Percentiles rank a stretch among this genome's conserved stretches.
phyloP scores from a whole-genome alignment of 1,284 basidiomycete species.

The Pseudomicrostroma phylloplanum region DNA sequence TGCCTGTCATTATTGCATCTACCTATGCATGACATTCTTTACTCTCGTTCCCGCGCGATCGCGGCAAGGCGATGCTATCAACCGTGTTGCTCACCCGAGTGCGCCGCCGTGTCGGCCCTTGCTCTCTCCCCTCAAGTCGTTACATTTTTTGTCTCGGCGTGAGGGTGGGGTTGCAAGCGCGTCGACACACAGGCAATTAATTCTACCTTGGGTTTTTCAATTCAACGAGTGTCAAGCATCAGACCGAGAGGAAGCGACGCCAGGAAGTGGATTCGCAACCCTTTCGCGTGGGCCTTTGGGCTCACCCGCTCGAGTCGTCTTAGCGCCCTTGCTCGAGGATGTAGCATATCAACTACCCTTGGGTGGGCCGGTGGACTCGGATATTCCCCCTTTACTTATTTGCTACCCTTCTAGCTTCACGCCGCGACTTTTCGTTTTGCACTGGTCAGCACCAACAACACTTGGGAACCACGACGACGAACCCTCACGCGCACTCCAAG shows the following conservation, averaged over 20 bases:
- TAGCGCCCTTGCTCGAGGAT: background rate
- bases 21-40: too few species aligned
- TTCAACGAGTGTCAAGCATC: slow-evolving; percentile 3
- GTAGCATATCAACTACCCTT: too few species aligned
- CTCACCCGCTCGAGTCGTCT: slow-evolving; percentile 4
- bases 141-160: background rate
- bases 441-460: too few species aligned
- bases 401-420: too few species aligned
- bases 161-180: too few species aligned
- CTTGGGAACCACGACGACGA: too few species aligned
- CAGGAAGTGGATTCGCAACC: slow-evolving; percentile 3
- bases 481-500: too few species aligned
- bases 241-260: slow-evolving; percentile 2
- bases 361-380: too few species aligned
- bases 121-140: background rate
- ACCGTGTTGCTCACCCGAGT: slow-evolving; percentile 3
- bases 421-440: too few species aligned
- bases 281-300: background rate
- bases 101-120: too few species aligned
- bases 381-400: too few species aligned
- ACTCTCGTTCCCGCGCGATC: background rate
- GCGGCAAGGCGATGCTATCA: slow-evolving; percentile 6
- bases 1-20: too few species aligned
- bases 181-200: background rate
- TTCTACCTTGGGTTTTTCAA: background rate